These are phyloP conservation scores for Umbelopsis sp. DNA, from an alignment of 192 early-diverging fungal genomes.

Conservation along the genomic window DNA sequence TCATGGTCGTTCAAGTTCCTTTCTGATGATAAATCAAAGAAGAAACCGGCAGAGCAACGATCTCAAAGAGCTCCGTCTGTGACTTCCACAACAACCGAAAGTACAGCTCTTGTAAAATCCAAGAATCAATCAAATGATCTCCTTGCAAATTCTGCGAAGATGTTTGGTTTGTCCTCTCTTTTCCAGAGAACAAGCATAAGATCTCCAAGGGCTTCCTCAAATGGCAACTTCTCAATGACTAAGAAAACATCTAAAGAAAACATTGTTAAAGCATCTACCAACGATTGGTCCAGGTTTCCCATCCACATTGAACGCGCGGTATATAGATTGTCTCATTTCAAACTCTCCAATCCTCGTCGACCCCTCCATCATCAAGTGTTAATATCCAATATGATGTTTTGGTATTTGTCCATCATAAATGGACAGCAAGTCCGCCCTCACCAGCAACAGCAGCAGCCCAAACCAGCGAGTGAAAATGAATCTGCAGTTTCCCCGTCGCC, in stretches of 20 bases:
- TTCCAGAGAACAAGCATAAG: constrained; percentile 4
- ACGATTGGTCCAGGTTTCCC: constrained; percentile 37
- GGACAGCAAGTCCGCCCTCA: neutral
- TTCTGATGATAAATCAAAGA: constrained; percentile 30
- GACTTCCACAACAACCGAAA: neutral
- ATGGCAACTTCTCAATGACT: neutral
- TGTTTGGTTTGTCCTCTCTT: neutral
- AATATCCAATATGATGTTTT: constrained; percentile 84
- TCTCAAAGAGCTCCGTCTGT: neutral
- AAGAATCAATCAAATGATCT: neutral
- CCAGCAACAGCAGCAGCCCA: neutral
- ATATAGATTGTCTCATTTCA: constrained; percentile 75
- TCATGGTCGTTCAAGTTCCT: constrained; percentile 26
- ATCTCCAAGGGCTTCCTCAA: neutral
- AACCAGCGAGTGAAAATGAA: neutral
- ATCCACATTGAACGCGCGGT: constrained; percentile 80
- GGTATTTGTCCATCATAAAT: constrained; percentile 73
- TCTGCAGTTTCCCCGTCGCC: neutral
- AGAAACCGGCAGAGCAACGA: constrained; percentile 5
- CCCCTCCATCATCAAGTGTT: constrained; percentile 75
- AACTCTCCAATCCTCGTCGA: constrained; percentile 72
- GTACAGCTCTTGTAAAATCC: neutral
- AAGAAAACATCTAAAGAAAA: neutral
- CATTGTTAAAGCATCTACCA: neutral
- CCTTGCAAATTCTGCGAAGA: constrained; percentile 1